phyloP scores from a whole-genome alignment of 2,329 filamentous ascomycete genomes.

The Colletotrichum shisoi region DNA sequence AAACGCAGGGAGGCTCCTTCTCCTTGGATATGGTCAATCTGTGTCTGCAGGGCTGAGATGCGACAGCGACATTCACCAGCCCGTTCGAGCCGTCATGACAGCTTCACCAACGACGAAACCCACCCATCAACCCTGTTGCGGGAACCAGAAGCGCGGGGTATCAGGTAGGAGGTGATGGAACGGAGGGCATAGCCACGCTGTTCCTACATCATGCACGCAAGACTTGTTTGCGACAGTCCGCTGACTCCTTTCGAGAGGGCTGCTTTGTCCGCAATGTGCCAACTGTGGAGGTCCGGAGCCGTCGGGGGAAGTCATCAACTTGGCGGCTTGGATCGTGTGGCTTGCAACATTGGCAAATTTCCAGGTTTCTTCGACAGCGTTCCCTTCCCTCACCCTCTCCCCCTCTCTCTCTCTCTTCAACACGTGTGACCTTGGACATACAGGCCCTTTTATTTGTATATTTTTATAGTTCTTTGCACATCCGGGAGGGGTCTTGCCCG shows the following conservation, averaged over 20 bases:
- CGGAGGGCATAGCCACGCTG: constrained; percentile 29
- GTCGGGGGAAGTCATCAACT: constrained; percentile 13
- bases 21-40: neutral
- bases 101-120: constrained; percentile 12
- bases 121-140: constrained; percentile 8
- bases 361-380: neutral
- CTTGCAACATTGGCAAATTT: neutral
- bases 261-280: neutral
- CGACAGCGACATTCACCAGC: constrained; percentile 9
- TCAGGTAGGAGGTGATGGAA: constrained; percentile 24
- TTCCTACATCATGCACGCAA: constrained; percentile 16
- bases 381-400: neutral
- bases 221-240: constrained; percentile 16
- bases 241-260: neutral
- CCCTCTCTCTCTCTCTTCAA: no score
- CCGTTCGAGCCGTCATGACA: constrained; percentile 30
- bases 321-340: constrained; percentile 15
- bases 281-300: constrained; percentile 19
- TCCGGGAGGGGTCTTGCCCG: constrained; percentile 19
- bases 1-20: constrained; percentile 16
- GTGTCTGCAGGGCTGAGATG: constrained; percentile 33
- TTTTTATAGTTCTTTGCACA: neutral
- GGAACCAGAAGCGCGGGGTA: constrained; percentile 26
- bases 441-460: no score
- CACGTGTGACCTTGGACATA: no score